phyloP scores from a whole-genome alignment of 805 yeast genomes.

The Metahyphopichia silvanorum region DNA sequence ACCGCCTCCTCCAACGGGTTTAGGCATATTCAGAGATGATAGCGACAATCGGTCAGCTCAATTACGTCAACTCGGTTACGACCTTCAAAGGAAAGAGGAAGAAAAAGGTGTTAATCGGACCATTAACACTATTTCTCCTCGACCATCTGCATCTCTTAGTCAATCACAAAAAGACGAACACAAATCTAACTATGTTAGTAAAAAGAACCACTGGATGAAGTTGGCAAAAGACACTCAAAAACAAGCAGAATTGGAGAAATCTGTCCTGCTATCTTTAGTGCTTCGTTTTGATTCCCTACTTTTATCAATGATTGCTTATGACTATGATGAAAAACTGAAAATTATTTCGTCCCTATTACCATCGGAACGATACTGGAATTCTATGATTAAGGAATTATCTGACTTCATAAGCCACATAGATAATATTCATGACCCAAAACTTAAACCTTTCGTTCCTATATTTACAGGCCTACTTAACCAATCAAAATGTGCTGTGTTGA shows the following conservation, averaged over 20 bases:
- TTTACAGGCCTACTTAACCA: conserved; percentile 26
- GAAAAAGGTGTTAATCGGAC: conserved; percentile 1
- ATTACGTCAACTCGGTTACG: conserved; percentile 16
- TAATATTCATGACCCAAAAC: conserved; percentile 5
- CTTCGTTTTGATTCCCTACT: conserved; percentile 26
- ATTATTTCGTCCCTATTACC: conserved; percentile 20
- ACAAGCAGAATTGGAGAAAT: conserved; percentile 9
- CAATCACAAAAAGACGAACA: conserved; percentile 7
- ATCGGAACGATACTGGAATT: conserved; percentile 30
- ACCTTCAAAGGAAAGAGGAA: conserved; percentile 12
- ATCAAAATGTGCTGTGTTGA: conserved; percentile 25
- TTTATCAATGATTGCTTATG: conserved; percentile 22
- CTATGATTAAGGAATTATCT: conserved; percentile 17
- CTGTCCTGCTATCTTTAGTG: conserved; percentile 15
- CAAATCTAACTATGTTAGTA: conserved; percentile 4
- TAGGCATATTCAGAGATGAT: conserved; percentile 5
- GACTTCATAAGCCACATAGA: conserved; percentile 12
- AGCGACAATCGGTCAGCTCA: conserved; percentile 8
- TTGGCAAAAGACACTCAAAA: conserved; percentile 14
- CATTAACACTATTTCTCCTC: too few species aligned
- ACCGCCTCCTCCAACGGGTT: conserved; percentile 9
- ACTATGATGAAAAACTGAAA: conserved; percentile 30
- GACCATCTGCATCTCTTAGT: too few species aligned
- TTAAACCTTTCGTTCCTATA: conserved; percentile 2
- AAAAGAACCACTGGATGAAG: conserved; percentile 18